Percentiles rank a stretch among this genome's conserved stretches.
Conservation (phyloP, 148 eudicot species). For the Gaultheria prostrata region DNA sequence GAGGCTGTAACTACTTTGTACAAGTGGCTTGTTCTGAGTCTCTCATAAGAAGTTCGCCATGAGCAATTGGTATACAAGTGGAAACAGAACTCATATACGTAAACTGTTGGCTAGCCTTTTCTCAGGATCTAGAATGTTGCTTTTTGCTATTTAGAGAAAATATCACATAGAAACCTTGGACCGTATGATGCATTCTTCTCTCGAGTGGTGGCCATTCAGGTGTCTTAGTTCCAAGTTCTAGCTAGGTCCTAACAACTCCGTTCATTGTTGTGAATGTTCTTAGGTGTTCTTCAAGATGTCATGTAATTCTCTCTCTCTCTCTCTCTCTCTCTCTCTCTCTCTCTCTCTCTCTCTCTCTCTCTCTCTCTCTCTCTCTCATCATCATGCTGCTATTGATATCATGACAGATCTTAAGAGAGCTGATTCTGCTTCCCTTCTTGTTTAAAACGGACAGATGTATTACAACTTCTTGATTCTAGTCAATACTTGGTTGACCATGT, state of each 20-base stretch:
- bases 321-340: too few species aligned
- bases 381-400: too few species aligned
- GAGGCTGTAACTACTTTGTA: not conserved
- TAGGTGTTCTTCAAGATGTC: not conserved
- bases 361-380: too few species aligned
- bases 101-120: not conserved
- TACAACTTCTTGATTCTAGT: too few species aligned
- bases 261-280: not conserved
- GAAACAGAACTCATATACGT: not conserved
- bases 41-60: not conserved
- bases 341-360: too few species aligned
- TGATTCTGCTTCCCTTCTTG: not conserved
- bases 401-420: not conserved
- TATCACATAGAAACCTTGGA: not conserved
- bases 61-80: not conserved
- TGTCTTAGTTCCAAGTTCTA: not conserved
- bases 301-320: too few species aligned
- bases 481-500: too few species aligned
- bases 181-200: not conserved
- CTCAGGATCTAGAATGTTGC: not conserved
- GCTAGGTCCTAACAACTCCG: not conserved
- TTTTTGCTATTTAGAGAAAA: not conserved
- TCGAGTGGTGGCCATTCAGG: not conserved
- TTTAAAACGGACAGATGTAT: not conserved
- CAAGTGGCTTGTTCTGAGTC: not conserved